Conservation (phyloP, 306 rosid genomes). For the Parietaria judaica region DNA sequence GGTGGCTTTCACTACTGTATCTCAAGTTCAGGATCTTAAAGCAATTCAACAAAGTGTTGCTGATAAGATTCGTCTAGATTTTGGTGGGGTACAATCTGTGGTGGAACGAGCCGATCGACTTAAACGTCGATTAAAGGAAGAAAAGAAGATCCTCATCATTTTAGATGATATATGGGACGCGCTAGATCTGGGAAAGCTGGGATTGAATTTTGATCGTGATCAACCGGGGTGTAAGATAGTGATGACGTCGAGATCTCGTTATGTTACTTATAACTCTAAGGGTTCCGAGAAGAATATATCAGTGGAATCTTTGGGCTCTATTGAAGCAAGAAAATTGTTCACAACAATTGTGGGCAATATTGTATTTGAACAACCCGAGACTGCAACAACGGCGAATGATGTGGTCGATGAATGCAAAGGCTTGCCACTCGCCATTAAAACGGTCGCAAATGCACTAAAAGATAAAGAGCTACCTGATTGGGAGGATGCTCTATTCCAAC, state of each 20-base stretch:
- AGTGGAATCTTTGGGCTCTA: not conserved
- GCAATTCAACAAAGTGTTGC: not conserved
- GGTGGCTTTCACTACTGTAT: not conserved
- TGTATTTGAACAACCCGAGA: not conserved
- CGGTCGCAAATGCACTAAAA: conserved; percentile 18
- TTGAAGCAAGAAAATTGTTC: conserved; percentile 22
- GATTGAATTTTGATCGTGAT: conserved; percentile 11
- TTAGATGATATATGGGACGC: not conserved
- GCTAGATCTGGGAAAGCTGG: conserved; percentile 2
- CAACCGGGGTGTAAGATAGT: conserved; percentile 12
- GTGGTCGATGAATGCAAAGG: conserved; percentile 21
- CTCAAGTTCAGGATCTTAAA: not conserved
- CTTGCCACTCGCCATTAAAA: conserved; percentile 19
- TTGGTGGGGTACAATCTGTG: not conserved
- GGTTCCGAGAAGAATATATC: conserved; percentile 3
- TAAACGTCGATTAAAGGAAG: not conserved
- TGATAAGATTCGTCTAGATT: not conserved
- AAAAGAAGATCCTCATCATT: not conserved
- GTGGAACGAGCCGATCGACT: not conserved
- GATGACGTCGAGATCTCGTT: conserved; percentile 12
- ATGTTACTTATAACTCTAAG: conserved; percentile 9
- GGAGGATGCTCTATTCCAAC: not conserved
- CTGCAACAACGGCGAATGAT: not conserved
- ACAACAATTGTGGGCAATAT: not conserved
- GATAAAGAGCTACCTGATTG: conserved; percentile 24